A percentile compares a stretch with the other conserved stretches of the same genome.
phyloP scores from a whole-genome alignment of 2,329 filamentous ascomycete species.

The Acephala macrosclerotiorum region DNA sequence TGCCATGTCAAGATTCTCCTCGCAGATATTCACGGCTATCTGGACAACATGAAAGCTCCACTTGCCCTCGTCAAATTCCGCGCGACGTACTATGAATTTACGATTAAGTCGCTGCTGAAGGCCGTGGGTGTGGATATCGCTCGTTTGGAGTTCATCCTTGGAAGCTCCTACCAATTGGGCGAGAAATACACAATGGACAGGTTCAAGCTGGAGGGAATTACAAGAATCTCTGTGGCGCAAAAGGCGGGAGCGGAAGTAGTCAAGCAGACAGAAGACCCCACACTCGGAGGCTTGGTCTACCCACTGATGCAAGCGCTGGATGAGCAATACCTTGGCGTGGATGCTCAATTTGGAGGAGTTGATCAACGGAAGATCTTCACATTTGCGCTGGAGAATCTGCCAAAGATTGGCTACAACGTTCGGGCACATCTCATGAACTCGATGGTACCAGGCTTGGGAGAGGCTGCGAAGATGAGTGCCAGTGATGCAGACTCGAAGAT shows the following conservation, averaged over 20 bases:
- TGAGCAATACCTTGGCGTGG: constrained; percentile 81
- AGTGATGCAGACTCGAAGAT: constrained; percentile 84
- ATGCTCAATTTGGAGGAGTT: constrained; percentile 85
- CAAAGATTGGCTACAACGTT: constrained; percentile 81
- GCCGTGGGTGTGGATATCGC: constrained; percentile 72
- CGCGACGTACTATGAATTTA: constrained; percentile 81
- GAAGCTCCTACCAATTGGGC: constrained; percentile 80
- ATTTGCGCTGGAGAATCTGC: constrained; percentile 83
- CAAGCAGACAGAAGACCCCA: constrained; percentile 84
- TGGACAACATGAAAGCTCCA: constrained; percentile 86
- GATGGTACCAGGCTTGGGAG: constrained; percentile 86
- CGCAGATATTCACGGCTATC: constrained; percentile 81
- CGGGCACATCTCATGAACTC: constrained; percentile 80
- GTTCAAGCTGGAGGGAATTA: constrained; percentile 67
- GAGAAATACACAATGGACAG: constrained; percentile 86
- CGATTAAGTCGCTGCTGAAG: constrained; percentile 82
- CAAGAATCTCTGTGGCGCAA: constrained; percentile 62
- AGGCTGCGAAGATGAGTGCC: constrained; percentile 86
- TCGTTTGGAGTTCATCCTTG: constrained; percentile 83
- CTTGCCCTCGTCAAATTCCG: constrained; percentile 86
- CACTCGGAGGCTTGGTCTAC: constrained; percentile 79
- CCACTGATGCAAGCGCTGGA: constrained; percentile 90
- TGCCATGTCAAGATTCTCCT: constrained; percentile 80
- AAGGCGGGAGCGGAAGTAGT: constrained; percentile 94
- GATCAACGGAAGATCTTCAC: constrained; percentile 93